A percentile compares a stretch with the other conserved stretches of the same genome.
These are phyloP conservation scores for Actinidia polygama DNA, from an alignment of 179 eudicot genomes.

Conservation along the genomic window DNA sequence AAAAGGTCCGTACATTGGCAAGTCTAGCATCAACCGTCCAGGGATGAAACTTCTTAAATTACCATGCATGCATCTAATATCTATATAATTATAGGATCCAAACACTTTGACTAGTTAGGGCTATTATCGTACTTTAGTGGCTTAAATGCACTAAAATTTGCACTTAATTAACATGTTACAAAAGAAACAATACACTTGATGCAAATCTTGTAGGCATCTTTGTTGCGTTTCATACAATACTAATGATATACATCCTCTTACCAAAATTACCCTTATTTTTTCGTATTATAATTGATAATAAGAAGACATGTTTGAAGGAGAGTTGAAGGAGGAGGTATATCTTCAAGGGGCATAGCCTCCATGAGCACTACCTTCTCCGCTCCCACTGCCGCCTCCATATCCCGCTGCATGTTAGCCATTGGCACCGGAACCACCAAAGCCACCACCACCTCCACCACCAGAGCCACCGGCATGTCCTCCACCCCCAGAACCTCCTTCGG, in stretches of 20 bases:
- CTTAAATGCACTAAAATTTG: background rate
- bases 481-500: constrained; percentile 24
- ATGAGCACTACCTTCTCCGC: constrained; percentile 28
- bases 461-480: constrained; percentile 21
- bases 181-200: background rate
- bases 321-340: background rate
- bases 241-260: background rate
- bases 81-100: background rate
- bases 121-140: background rate
- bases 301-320: background rate
- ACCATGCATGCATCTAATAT: background rate
- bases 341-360: constrained; percentile 37
- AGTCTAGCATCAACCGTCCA: too few relatives aligned
- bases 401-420: background rate
- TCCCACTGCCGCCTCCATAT: constrained; percentile 20
- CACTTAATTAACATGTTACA: background rate
- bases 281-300: background rate
- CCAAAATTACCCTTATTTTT: constrained; percentile 13
- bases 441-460: constrained; percentile 31
- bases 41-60: too few relatives aligned
- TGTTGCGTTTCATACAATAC: background rate
- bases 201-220: background rate
- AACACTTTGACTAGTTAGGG: background rate
- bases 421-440: constrained; percentile 1
- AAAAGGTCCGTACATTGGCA: too few relatives aligned